Base-by-base conservation (phyloP, 495 filamentous ascomycete genomes). In the Daldinia childiae region DNA sequence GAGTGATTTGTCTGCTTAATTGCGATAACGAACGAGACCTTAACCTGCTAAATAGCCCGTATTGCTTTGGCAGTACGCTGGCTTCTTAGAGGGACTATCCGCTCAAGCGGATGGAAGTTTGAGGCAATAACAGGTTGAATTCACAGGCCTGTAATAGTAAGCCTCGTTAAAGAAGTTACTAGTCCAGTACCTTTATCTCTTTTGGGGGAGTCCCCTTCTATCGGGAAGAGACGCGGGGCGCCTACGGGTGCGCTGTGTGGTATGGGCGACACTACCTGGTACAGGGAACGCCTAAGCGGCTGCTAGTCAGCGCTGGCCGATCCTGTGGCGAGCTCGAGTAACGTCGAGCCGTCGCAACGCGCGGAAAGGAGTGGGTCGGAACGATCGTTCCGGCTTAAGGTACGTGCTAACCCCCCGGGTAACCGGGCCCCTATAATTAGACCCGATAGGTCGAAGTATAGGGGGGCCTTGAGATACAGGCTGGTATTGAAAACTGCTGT, bases 1-100 rank as follows among this genome's bases (percentile, higher is more conserved):
- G 51, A 55, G 51, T 55, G 51, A 55, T 55, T 55, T 55, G 51
- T 55, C 51, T 55, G 51, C 51, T 55, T 55, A 55, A 55, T 55
- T 55, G 51, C 51, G 51, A 55, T 55, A 55, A 55, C 51, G 51
- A 55, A 55, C 51, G 51, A 55, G 51, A 55, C 51, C 51, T 55
- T 55, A 55, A 55, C 51, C 51, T 55, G 51, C 51, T 55, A 55
- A 55, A 27, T 55, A 55, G 51, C 51, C 51, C 51, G 51, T 55
- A 55, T 55, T 55, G 51, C 51, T 55, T 55, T 55, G 51, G 51
- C 51, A 55, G 51, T 55, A 55, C 51, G 51, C 51, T 30, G 51
- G 51, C 51, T 55, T 55, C 51, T 55, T 55, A 55, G 51, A 55
- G 51, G 51, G 51, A 55, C 51, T 55, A 55, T 55, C 51, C 51